Evolutionary conservation across 176 grass and related monocot genomes (phyloP).

Genomic region (Phragmites australis): DNA sequence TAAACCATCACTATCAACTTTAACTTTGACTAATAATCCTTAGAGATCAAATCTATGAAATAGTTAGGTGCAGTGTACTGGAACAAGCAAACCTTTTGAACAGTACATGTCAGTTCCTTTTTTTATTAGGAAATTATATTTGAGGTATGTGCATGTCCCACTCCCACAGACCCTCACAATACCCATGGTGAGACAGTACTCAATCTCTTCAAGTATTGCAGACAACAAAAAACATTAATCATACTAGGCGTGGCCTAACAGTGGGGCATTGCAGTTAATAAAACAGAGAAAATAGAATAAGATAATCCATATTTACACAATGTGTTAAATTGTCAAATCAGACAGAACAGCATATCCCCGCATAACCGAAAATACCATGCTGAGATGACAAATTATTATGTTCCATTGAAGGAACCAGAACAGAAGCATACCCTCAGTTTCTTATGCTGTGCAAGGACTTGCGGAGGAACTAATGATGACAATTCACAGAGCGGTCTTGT

Average conservation of each 20-base stretch:
- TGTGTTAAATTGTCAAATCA: neutral
- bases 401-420: slow-evolving; percentile 23
- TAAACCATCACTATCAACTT: neutral
- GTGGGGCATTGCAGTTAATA: neutral
- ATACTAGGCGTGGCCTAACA: slow-evolving; percentile 6
- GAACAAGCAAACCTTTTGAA: slow-evolving; percentile 5
- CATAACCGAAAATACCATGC: neutral
- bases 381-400: slow-evolving; percentile 14
- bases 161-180: neutral
- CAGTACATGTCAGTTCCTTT: neutral
- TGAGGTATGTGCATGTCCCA: slow-evolving; percentile 15
- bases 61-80: neutral
- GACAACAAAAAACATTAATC: neutral
- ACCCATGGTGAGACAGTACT: neutral
- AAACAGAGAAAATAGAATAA: neutral
- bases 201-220: slow-evolving; percentile 18
- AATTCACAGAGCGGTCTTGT: slow-evolving; percentile 94
- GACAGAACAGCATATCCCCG: neutral
- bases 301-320: slow-evolving; percentile 11
- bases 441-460: slow-evolving; percentile 77
- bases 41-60: neutral
- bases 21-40: neutral
- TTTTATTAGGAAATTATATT: neutral
- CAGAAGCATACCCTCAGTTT: slow-evolving; percentile 85
- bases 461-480: slow-evolving; percentile 94